Conservation (phyloP, 345 rosid genomes). For the Gossypium turneri region DNA sequence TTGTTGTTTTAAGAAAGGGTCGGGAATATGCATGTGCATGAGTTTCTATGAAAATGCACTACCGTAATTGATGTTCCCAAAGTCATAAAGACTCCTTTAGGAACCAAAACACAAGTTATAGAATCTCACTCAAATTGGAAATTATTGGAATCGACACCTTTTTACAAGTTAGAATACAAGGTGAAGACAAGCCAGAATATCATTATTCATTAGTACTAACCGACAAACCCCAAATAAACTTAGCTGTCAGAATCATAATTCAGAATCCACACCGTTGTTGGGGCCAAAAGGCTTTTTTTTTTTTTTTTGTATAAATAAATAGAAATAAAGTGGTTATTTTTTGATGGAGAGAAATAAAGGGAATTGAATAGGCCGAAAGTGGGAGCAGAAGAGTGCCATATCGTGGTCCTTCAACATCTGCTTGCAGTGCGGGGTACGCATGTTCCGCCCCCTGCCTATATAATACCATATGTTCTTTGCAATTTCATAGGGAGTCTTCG, state of each 20-base stretch:
- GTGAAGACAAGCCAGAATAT: background rate
- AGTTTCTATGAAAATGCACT: background rate
- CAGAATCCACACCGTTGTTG: background rate
- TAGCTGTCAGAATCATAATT: background rate
- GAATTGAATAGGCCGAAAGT: background rate
- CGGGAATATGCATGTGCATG: background rate
- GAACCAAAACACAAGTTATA: background rate
- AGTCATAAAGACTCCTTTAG: background rate
- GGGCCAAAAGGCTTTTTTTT: background rate
- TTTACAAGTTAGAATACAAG: background rate
- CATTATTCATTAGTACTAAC: background rate
- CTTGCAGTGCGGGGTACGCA: conserved; percentile 8
- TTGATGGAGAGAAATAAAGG: background rate
- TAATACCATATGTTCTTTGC: background rate
- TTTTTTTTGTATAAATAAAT: background rate
- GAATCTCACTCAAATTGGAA: background rate
- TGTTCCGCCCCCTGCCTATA: background rate
- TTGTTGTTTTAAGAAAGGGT: background rate
- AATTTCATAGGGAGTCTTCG: background rate
- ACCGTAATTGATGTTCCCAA: background rate
- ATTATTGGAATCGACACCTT: background rate
- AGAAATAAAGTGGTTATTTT: background rate
- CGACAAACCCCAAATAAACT: background rate
- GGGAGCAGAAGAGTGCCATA: background rate
- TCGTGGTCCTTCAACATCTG: background rate